phyloP scores from a whole-genome alignment of 768 basidiomycete species.

The Amanita fuliginea region DNA sequence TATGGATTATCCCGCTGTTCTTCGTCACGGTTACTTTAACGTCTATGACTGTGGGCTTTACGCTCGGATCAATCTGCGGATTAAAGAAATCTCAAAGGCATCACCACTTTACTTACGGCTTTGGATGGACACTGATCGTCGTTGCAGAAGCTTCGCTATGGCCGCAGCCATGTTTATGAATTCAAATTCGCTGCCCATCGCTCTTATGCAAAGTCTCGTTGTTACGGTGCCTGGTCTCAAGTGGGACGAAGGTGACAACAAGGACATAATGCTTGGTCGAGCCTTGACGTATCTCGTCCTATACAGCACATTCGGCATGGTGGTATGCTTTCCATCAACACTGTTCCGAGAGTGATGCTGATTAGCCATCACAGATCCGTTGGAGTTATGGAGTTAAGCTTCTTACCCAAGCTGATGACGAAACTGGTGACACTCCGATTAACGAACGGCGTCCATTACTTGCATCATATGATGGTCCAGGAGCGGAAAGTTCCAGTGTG shows the following conservation, averaged over 20 bases:
- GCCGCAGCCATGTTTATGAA: slow-evolving; percentile 89
- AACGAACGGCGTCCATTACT: slow-evolving; percentile 29
- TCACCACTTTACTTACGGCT: not conserved
- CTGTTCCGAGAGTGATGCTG: not conserved
- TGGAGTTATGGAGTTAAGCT: slow-evolving; percentile 92
- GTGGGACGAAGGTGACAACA: slow-evolving; percentile 73
- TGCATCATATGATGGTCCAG: slow-evolving; percentile 11
- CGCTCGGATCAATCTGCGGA: slow-evolving; percentile 49
- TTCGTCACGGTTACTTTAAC: slow-evolving; percentile 67
- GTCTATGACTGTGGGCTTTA: slow-evolving; percentile 59
- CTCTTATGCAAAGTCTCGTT: slow-evolving; percentile 85
- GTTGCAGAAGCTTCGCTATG: slow-evolving; percentile 58
- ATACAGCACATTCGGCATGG: slow-evolving; percentile 93
- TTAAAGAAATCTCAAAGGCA: slow-evolving; percentile 72
- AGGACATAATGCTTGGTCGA: slow-evolving; percentile 84
- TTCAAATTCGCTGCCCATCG: slow-evolving; percentile 90
- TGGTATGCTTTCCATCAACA: slow-evolving; percentile 39
- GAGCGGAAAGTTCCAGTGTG: not conserved
- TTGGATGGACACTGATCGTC: not conserved
- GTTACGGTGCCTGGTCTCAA: slow-evolving; percentile 72
- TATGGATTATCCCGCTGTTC: slow-evolving; percentile 82
- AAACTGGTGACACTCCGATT: slow-evolving; percentile 12
- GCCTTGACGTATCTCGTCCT: slow-evolving; percentile 85
- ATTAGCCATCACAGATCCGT: slow-evolving; percentile 42
- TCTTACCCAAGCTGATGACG: slow-evolving; percentile 57